Base-by-base conservation (phyloP, 2,329 filamentous ascomycete genomes). In the Plectosphaerella sp. region DNA sequence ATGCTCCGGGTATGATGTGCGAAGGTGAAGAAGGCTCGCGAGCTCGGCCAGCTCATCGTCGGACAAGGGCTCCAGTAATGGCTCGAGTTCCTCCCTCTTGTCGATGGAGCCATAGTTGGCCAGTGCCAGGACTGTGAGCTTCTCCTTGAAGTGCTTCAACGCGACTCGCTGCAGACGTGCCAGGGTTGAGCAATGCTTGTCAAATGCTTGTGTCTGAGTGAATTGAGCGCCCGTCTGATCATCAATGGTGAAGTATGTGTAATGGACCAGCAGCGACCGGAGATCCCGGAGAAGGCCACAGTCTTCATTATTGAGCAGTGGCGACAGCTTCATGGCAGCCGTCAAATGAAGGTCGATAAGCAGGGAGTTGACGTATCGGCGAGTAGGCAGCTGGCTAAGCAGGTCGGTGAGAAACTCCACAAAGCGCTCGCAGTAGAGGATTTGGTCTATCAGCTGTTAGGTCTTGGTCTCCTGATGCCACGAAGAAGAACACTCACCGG, bases 41-140 rank as follows among this genome's bases (percentile, higher is more conserved):
- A 99, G 75, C 50, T 84, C 72, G 28, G 79, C 67, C 24, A 97
- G 68, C 67, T 97, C 93, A 0, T 79, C 78, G 59, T 96, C 90
- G 3, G 82, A 80, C 49, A 99, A 73, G 11, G 80, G 74, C 51
- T 84, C 82, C 6, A 99, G 73, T 57, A 97, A 86, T 22, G 82
- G 79, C 63, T 88, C 82, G 15, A 99, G 77, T 59, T 97, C 94
- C 6, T 81, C 76, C 43, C 90, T 80, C 63, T 89, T 87, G 58
- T 92, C 87, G 56, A 99, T 88, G 4, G 91, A 88, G 2, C 87
- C 91, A 65, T 95, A 95, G 65, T 99, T 97, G 16, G 94, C 94
- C 39, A 99, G 73, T 2, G 93, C 90, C 54, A 99, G 73, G 39
- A 99, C 87, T n/a, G 87, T 91, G 37, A 99, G 74, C 69, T 97